These are phyloP conservation scores for Trichoderma asperelloides DNA, from an alignment of 495 filamentous ascomycete species.

Conservation along the genomic window DNA sequence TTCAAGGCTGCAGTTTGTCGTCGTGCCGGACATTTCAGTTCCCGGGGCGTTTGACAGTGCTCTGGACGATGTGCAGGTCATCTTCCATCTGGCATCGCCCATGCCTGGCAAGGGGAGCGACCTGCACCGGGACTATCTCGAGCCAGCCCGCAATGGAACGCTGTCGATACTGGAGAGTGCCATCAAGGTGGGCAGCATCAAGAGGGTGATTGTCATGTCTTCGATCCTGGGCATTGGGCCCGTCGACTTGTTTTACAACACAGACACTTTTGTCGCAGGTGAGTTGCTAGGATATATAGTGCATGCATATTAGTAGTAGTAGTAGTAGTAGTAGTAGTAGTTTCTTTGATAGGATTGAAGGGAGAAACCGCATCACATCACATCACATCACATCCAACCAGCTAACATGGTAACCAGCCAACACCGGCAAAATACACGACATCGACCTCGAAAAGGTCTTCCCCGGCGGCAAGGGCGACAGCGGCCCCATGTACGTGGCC, in stretches of 20 bases:
- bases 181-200: slow-evolving; percentile 26
- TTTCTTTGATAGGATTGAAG: background rate
- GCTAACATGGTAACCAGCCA: slow-evolving; percentile 19
- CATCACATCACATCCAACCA: too few species aligned
- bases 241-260: background rate
- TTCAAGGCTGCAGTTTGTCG: slow-evolving; percentile 29
- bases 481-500: slow-evolving; percentile 33
- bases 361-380: background rate
- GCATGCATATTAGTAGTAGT: background rate
- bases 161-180: slow-evolving; percentile 37
- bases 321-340: background rate
- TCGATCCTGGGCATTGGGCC: background rate
- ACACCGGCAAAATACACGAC: slow-evolving; percentile 25
- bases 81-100: slow-evolving; percentile 46
- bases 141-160: slow-evolving; percentile 43
- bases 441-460: slow-evolving; percentile 13
- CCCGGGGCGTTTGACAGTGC: slow-evolving; percentile 38
- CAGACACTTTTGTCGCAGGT: background rate
- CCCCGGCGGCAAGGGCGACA: slow-evolving; percentile 18
- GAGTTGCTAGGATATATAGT: background rate
- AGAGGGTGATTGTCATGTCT: slow-evolving; percentile 43
- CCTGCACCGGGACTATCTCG: slow-evolving; percentile 37
- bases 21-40: slow-evolving; percentile 37
- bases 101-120: slow-evolving; percentile 31
- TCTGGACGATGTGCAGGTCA: slow-evolving; percentile 33